phyloP scores from a whole-genome alignment of 2,329 filamentous ascomycete species.

The Leptographium lundbergii region DNA sequence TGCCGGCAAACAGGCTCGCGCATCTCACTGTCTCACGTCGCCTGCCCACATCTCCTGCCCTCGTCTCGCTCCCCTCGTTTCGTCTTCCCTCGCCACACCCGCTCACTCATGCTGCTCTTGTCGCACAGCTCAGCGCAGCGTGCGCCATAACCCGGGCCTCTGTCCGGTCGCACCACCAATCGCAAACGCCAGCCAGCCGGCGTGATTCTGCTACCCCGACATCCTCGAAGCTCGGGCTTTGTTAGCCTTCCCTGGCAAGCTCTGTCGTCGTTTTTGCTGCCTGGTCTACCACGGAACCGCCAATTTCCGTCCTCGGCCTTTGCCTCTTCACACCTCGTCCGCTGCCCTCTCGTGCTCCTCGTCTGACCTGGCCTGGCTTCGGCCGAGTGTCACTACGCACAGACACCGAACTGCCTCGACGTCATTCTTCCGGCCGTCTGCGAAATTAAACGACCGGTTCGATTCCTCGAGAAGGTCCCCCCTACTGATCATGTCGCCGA shows the following conservation, averaged over 20 bases:
- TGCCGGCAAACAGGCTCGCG: neutral
- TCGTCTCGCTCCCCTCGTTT: neutral
- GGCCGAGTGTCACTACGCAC: neutral
- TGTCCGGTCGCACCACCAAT: slow-evolving; percentile 4
- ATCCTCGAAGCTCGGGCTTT: neutral
- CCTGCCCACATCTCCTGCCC: neutral
- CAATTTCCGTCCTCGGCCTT: neutral
- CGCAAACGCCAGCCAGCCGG: neutral
- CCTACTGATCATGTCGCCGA: slow-evolving; percentile 5
- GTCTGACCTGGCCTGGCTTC: neutral
- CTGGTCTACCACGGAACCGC: neutral
- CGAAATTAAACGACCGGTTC: neutral
- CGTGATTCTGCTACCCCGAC: neutral
- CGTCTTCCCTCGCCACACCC: neutral
- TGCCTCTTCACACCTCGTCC: neutral
- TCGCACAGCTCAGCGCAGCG: slow-evolving; percentile 7
- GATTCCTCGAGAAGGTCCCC: neutral
- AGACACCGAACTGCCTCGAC: neutral
- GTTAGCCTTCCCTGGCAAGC: neutral
- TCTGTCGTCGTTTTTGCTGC: neutral
- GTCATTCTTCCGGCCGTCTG: neutral
- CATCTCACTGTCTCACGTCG: neutral
- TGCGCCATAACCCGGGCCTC: slow-evolving; percentile 10
- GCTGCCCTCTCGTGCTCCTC: neutral
- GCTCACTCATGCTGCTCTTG: slow-evolving; percentile 10